A percentile compares a stretch with the other conserved stretches of the same genome.
phyloP scores from a whole-genome alignment of 192 early-diverging fungal genomes.

The Mortierella antarctica region DNA sequence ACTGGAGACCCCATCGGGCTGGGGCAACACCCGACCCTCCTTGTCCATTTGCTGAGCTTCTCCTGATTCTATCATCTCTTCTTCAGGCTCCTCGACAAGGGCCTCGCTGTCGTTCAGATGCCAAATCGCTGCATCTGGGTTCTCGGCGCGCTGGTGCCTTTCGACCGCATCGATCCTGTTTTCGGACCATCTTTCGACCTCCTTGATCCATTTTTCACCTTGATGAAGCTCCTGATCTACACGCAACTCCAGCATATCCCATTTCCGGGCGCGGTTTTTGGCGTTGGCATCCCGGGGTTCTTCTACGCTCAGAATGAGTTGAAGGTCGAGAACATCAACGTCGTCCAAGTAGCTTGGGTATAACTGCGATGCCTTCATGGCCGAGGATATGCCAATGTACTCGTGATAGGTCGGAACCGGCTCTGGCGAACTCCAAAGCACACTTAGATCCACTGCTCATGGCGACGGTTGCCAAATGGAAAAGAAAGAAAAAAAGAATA shows the following conservation, averaged over 20 bases:
- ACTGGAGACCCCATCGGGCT: not conserved
- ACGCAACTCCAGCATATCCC: slow-evolving; percentile 34
- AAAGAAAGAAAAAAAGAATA: not conserved
- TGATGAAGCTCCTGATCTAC: slow-evolving; percentile 29
- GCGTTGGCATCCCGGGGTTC: slow-evolving; percentile 13
- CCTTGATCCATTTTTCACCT: slow-evolving; percentile 43
- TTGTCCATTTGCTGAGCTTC: not conserved
- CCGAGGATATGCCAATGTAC: slow-evolving; percentile 28
- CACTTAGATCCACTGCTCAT: slow-evolving; percentile 38
- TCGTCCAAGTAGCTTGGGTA: slow-evolving; percentile 28
- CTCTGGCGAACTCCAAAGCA: slow-evolving; percentile 19
- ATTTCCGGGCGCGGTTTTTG: slow-evolving; percentile 32
- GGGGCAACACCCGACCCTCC: not conserved
- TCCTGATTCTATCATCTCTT: not conserved
- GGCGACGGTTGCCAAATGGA: not conserved
- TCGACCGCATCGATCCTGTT: slow-evolving; percentile 20
- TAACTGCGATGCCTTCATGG: slow-evolving; percentile 14
- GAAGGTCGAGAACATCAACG: slow-evolving; percentile 37
- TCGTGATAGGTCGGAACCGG: slow-evolving; percentile 37
- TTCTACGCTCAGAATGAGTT: slow-evolving; percentile 16
- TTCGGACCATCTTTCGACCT: slow-evolving; percentile 15
- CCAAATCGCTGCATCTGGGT: not conserved
- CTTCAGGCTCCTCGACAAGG: slow-evolving; percentile 24
- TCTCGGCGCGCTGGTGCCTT: slow-evolving; percentile 9
- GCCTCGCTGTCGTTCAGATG: not conserved